These are phyloP conservation scores for Suillus placidus DNA, from an alignment of 768 basidiomycete species.

Conservation along the genomic window DNA sequence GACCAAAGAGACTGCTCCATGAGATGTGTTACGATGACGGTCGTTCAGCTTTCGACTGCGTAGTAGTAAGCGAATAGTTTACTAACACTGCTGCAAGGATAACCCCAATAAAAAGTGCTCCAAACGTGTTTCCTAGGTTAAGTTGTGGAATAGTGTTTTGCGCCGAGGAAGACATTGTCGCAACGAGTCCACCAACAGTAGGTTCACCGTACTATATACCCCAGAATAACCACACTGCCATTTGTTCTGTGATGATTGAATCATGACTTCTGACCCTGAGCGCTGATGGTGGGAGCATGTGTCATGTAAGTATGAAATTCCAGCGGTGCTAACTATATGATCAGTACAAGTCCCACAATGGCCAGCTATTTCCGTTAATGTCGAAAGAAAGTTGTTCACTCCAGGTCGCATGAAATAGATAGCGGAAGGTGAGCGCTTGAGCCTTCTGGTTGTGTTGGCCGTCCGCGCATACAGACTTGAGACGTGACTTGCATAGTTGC, in stretches of 20 bases:
- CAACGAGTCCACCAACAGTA: neutral
- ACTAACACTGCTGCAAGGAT: neutral
- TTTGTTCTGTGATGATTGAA: neutral
- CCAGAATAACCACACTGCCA: neutral
- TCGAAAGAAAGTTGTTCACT: no score
- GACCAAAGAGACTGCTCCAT: neutral
- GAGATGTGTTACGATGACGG: neutral
- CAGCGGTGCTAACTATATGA: no score
- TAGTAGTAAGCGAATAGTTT: no score
- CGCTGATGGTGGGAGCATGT: neutral
- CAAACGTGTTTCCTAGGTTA: neutral
- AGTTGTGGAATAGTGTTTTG: neutral
- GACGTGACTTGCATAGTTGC: no score
- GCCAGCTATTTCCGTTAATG: no score
- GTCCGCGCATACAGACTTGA: no score
- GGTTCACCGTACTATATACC: neutral
- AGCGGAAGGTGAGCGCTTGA: no score
- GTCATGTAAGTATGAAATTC: no score
- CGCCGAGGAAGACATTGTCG: neutral
- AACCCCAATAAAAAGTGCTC: conserved; percentile 6
- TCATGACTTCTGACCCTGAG: neutral
- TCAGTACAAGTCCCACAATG: no score
- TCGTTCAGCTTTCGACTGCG: neutral
- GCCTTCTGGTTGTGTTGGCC: no score
- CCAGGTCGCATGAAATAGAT: no score